A percentile compares a stretch with the other conserved stretches of the same genome.
phyloP scores from a whole-genome alignment of 2,329 filamentous ascomycete genomes.

The Cryoendolithus antarcticus region DNA sequence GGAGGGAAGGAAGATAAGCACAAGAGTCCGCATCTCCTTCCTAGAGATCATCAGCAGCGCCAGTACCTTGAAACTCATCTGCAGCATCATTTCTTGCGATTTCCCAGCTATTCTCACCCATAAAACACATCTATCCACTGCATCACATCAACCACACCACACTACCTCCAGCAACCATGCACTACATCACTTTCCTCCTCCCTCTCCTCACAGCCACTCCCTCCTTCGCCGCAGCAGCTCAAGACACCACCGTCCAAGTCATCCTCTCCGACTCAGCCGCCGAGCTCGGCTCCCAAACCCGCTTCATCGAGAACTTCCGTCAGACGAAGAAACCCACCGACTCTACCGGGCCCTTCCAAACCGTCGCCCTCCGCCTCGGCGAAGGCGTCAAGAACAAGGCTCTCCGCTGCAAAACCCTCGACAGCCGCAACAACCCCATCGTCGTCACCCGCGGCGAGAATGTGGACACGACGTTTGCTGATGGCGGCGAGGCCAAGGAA shows the following conservation, averaged over 20 bases:
- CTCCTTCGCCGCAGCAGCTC: slow-evolving; percentile 5
- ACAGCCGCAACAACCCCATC: slow-evolving; percentile 5
- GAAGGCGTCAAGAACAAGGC: slow-evolving; percentile 3
- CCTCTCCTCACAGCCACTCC: slow-evolving; percentile 6
- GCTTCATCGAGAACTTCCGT: slow-evolving; percentile 6
- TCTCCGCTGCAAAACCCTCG: slow-evolving; percentile 10
- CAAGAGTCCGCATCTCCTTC: too few relatives aligned
- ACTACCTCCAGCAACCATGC: slow-evolving; percentile 5
- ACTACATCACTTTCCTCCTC: slow-evolving; percentile 7
- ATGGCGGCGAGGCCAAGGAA: slow-evolving; percentile 4
- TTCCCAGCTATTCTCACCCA: too few relatives aligned
- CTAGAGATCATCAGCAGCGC: too few relatives aligned
- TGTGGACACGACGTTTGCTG: slow-evolving; percentile 7
- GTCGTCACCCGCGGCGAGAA: slow-evolving; percentile 6
- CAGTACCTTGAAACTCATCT: too few relatives aligned
- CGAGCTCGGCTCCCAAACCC: slow-evolving; percentile 5
- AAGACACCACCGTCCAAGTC: slow-evolving; percentile 6
- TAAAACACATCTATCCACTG: too few relatives aligned
- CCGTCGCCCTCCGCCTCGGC: slow-evolving; percentile 7
- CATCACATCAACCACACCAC: too few relatives aligned
- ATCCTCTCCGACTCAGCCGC: slow-evolving; percentile 3
- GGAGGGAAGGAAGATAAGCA: too few relatives aligned
- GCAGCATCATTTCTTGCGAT: too few relatives aligned
- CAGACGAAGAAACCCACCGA: slow-evolving; percentile 4
- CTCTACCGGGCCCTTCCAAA: slow-evolving; percentile 6